These are phyloP conservation scores for Colletotrichum melonis DNA, from an alignment of 2,329 filamentous ascomycete species.

Conservation along the genomic window DNA sequence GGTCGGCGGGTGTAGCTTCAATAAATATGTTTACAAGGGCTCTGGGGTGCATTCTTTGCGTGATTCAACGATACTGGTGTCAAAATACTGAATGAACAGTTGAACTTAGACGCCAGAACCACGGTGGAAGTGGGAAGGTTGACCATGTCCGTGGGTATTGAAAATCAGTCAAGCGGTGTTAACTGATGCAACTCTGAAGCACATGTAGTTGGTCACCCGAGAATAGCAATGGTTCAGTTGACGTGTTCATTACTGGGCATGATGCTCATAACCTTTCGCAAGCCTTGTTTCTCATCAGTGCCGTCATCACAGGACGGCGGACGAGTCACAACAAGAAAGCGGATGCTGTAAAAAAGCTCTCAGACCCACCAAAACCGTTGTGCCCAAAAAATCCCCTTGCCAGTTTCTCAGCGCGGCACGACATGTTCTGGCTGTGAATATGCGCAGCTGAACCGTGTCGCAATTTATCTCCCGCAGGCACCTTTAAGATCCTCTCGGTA, in stretches of 20 bases:
- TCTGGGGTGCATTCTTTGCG: background rate
- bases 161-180: background rate
- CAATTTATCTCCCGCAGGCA: slow-evolving; percentile 24
- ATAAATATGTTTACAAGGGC: background rate
- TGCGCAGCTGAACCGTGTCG: background rate
- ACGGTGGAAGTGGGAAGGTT: background rate
- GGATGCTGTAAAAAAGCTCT: slow-evolving; percentile 5
- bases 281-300: background rate
- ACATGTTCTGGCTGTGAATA: background rate
- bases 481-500: slow-evolving; percentile 23
- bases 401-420: slow-evolving; percentile 14
- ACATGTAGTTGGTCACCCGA: background rate
- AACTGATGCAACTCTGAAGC: background rate
- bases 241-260: background rate
- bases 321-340: background rate
- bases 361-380: slow-evolving; percentile 10
- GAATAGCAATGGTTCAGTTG: background rate
- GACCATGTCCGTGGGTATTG: too few species aligned
- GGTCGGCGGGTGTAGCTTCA: background rate
- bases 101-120: background rate
- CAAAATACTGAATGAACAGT: background rate
- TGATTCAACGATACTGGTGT: background rate
- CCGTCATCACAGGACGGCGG: background rate
- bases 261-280: background rate
- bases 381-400: slow-evolving; percentile 21